Conservation (phyloP, 1,284 basidiomycete genomes). For the Exobasidium cylindrosporum region DNA sequence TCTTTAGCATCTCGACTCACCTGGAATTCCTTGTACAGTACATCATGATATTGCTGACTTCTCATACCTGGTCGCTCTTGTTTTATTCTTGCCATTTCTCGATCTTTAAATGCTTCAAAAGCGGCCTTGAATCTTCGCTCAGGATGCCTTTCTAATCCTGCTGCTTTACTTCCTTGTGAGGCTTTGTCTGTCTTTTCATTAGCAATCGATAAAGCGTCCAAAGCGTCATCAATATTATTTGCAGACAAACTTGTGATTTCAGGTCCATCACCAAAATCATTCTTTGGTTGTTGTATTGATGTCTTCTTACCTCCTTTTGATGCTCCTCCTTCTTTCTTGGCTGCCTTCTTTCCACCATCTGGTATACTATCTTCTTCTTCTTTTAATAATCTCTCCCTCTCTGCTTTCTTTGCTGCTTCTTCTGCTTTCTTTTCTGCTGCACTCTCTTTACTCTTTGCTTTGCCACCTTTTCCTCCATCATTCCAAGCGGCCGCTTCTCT, state of each 20-base stretch:
- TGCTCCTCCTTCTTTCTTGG: slow-evolving; percentile 45
- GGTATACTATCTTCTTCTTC: slow-evolving; percentile 76
- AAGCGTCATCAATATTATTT: slow-evolving; percentile 83
- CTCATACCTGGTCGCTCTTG: slow-evolving; percentile 79
- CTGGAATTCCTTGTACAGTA: slow-evolving; percentile 46
- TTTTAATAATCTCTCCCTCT: slow-evolving; percentile 61
- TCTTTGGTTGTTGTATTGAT: not conserved
- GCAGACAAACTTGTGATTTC: slow-evolving; percentile 64
- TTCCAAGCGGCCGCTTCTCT: slow-evolving; percentile 77
- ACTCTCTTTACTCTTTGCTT: slow-evolving; percentile 62
- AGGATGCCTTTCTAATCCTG: slow-evolving; percentile 83
- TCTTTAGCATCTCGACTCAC: not conserved
- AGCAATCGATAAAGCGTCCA: slow-evolving; percentile 84
- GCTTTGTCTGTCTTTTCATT: slow-evolving; percentile 90
- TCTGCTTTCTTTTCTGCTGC: slow-evolving; percentile 63
- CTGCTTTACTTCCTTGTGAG: slow-evolving; percentile 64
- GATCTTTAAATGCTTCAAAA: slow-evolving; percentile 86
- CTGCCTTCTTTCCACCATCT: slow-evolving; percentile 66
- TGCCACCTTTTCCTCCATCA: slow-evolving; percentile 59
- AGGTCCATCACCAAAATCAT: slow-evolving; percentile 24
- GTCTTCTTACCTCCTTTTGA: slow-evolving; percentile 14
- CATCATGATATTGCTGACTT: slow-evolving; percentile 73
- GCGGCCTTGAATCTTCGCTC: slow-evolving; percentile 76
- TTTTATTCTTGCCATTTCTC: slow-evolving; percentile 74
- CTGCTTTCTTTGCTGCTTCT: slow-evolving; percentile 59